Base-by-base conservation (phyloP, 495 filamentous ascomycete species). In the Tuber calosporum region DNA sequence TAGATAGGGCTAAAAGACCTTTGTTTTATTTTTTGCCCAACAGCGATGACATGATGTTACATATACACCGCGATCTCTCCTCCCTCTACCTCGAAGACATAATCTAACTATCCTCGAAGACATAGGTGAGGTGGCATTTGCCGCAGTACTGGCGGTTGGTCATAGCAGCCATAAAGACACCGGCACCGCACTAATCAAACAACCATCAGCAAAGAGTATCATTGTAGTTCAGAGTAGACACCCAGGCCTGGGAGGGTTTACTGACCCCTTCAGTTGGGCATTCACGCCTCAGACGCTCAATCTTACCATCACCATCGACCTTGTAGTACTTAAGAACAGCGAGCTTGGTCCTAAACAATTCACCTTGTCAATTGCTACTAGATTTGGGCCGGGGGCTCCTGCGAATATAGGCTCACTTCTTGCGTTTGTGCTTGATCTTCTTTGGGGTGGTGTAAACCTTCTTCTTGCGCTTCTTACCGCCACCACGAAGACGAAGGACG, bases 391-490 rank as follows among this genome's bases (percentile, higher is more conserved):
- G 4, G 26, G 13, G 11, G 34, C 53, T 58, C 53, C 53, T 62
- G 26, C 13, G 11, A 39, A 41, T 68, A 20, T 26, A 6, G 26
- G 67, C 79, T 81, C 58, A 81, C 80, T 90, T 90, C 91, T 97
- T 98, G 87, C 93, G 90, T 92, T 98, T 99, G 88, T 99, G 95
- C 94, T 99, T 99, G 91, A 99, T 99, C 92, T 99, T 99, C 94
- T 99, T 99, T 83, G 95, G 95, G 81, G 96, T 99, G 83, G 92
- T 97, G 90, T 99, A 99, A 74, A 99, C 95, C 93, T 99, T 99
- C 94, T 99, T 99, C 92, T 99, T 99, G 81, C 95, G 87, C 93
- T 99, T 99, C 93, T 99, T 99, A 83, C 86, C 93, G 86, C 95
- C 95, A 84, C 90, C 90, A 89, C 95, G 96, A 74, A 99, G 93